Conservation (phyloP, 2,329 filamentous ascomycete genomes). For the Elsinoe necatrix region DNA sequence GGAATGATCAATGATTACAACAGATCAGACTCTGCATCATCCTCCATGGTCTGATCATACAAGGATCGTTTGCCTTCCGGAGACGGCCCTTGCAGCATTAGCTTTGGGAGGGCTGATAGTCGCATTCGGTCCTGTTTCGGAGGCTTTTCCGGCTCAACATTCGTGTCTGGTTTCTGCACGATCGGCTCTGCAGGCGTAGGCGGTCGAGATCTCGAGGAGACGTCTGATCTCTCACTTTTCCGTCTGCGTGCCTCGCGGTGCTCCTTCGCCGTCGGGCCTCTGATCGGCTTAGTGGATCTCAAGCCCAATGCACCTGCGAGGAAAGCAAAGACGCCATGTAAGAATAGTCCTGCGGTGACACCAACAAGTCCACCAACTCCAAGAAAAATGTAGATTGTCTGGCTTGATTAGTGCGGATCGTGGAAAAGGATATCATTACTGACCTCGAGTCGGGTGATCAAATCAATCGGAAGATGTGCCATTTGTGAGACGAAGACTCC, state of each 20-base stretch:
- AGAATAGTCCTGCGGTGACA: conserved; percentile 50
- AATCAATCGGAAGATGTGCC: conserved; percentile 40
- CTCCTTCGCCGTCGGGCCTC: conserved; percentile 24
- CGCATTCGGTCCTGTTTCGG: conserved; percentile 15
- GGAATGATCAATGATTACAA: conserved; percentile 1
- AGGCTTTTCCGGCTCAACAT: neutral
- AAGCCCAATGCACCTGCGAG: conserved; percentile 31
- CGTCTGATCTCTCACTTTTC: conserved; percentile 20
- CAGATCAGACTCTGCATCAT: conserved; percentile 56
- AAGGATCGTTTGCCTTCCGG: conserved; percentile 41
- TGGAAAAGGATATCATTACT: conserved; percentile 14
- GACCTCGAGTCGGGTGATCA: conserved; percentile 51
- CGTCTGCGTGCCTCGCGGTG: conserved; percentile 27
- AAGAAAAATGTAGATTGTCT: conserved; percentile 50
- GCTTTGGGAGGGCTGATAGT: conserved; percentile 20
- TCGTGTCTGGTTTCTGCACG: conserved; percentile 1
- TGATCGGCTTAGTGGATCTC: conserved; percentile 15
- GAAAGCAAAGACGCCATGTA: conserved; percentile 50
- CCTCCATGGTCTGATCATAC: conserved; percentile 59
- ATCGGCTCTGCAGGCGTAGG: neutral
- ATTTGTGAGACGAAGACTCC: conserved; percentile 35
- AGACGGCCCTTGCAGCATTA: conserved; percentile 23
- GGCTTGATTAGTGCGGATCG: conserved; percentile 21
- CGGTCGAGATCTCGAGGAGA: neutral
- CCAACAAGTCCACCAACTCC: conserved; percentile 61